phyloP scores from a whole-genome alignment of 805 yeast species.

The Saccharomycopsis lassenensis region DNA sequence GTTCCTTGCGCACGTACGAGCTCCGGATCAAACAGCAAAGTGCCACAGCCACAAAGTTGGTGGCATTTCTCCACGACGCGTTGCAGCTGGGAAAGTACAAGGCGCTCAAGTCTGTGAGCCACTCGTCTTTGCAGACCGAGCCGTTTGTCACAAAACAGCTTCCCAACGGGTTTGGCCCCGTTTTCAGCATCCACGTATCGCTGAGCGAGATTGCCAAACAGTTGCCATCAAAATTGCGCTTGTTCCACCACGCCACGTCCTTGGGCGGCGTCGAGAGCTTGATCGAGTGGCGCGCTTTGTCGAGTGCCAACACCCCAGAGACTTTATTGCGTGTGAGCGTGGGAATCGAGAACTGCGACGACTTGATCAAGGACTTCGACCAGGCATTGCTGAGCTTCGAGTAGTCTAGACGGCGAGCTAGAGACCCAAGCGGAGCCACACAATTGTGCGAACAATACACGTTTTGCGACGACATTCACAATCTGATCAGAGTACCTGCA shows the following conservation, averaged over 20 bases:
- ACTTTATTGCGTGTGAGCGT: conserved; percentile 62
- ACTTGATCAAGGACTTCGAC: conserved; percentile 63
- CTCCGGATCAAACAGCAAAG: conserved; percentile 62
- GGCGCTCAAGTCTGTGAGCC: conserved; percentile 42
- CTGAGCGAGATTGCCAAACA: conserved; percentile 43
- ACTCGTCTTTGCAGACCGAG: conserved; percentile 71
- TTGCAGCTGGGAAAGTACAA: conserved; percentile 33
- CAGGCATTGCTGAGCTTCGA: conserved; percentile 33
- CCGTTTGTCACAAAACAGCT: conserved; percentile 55
- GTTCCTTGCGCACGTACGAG: conserved; percentile 76
- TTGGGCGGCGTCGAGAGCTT: conserved; percentile 87
- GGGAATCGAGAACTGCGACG: conserved; percentile 71
- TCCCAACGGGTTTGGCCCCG: conserved; percentile 60
- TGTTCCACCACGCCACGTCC: conserved; percentile 86
- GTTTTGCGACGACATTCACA: too few relatives aligned
- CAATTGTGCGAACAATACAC: too few relatives aligned
- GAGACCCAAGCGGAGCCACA: too few relatives aligned
- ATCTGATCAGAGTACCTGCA: too few relatives aligned
- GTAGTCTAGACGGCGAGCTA: too few relatives aligned
- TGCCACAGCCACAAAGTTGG: conserved; percentile 49
- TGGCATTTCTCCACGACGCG: conserved; percentile 44
- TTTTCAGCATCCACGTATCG: conserved; percentile 52
- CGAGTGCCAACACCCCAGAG: conserved; percentile 46
- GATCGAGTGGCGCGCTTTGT: conserved; percentile 82
- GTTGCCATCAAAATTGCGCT: conserved; percentile 54